Conservation (phyloP, 768 basidiomycete genomes). For the Suillus plorans region DNA sequence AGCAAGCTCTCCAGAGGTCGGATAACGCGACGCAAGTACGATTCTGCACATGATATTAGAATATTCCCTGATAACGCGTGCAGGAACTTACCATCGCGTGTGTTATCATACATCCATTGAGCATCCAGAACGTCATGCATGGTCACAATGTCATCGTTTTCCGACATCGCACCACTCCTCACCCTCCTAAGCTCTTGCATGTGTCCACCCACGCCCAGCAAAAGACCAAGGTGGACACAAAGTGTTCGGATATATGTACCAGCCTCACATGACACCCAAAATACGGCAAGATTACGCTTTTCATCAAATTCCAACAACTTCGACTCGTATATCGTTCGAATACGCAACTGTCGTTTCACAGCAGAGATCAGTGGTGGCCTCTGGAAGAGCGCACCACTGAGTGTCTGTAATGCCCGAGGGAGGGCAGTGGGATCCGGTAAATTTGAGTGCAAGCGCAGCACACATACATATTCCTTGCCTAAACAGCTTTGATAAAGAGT, state of each 20-base stretch:
- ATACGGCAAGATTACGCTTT: constrained; percentile 93
- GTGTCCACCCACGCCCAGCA: constrained; percentile 97
- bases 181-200: constrained; percentile 99
- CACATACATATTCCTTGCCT: constrained; percentile 99
- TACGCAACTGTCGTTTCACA: constrained; percentile 95
- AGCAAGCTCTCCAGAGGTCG: constrained; percentile 92
- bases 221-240: constrained; percentile 92
- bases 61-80: constrained; percentile 6
- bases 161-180: constrained; percentile 92
- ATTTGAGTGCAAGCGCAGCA: constrained; percentile 85
- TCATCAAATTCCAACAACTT: constrained; percentile 97
- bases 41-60: constrained; percentile 55
- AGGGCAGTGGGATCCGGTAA: constrained; percentile 83
- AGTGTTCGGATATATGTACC: constrained; percentile 96
- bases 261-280: constrained; percentile 99
- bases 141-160: constrained; percentile 97
- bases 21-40: constrained; percentile 93
- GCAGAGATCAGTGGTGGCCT: constrained; percentile 98
- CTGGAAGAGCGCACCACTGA: constrained; percentile 98
- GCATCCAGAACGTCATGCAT: constrained; percentile 99
- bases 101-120: constrained; percentile 98
- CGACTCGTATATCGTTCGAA: constrained; percentile 96
- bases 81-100: constrained; percentile 72
- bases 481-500: constrained; percentile 6
- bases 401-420: constrained; percentile 91